Base-by-base conservation (phyloP, 352 stramenopile species). In the Blastocystis sp. region DNA sequence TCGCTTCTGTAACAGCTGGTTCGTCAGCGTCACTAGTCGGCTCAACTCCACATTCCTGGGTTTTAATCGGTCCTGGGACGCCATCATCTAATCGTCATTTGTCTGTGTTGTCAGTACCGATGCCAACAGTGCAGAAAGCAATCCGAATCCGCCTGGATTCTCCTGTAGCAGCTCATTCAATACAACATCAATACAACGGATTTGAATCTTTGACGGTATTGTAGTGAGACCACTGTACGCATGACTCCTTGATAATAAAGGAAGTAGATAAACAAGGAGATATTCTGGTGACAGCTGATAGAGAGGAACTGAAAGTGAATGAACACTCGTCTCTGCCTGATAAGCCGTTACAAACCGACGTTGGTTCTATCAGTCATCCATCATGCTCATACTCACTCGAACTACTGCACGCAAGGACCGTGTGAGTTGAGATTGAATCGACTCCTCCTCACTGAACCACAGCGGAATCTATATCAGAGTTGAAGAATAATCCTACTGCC, bases 211-310 rank as follows among this genome's bases (percentile, higher is more conserved):
- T 1, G 63, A 51, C 4, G 63, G 63, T 6, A 32, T 54, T 7
- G 7, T n/a, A 9, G 63, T 37, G 12, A 75, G 19, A 14, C 37
- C 63, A 12, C 39, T 43, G 63, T 75, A 75, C 14, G 14, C 63
- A 19, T 19, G 37, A 19, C n/a, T 16, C 12, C 63, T 39, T 39
- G 63, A 75, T 24, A 75, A 29, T 9, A 75, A 14, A 5, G 63
- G 63, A 1, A 75, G 35, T 1, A 75, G 37, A 29, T 75, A 75
- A 21, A 75, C 63, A 12, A 75, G 37, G 2, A 54, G 19, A 29
- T 75, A 75, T 42, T 75, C 63, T 1, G 63, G 63, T 4, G 63
- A 29, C 11, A 75, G 19, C 39, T 75, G 63, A 49, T 75, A 75
- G 29, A 75, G 16, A 19, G 63, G 63, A n/a, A 29, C 19, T 3